Conservation (phyloP, 1,139 yeast species). For the Suhomyces choctaworum region DNA sequence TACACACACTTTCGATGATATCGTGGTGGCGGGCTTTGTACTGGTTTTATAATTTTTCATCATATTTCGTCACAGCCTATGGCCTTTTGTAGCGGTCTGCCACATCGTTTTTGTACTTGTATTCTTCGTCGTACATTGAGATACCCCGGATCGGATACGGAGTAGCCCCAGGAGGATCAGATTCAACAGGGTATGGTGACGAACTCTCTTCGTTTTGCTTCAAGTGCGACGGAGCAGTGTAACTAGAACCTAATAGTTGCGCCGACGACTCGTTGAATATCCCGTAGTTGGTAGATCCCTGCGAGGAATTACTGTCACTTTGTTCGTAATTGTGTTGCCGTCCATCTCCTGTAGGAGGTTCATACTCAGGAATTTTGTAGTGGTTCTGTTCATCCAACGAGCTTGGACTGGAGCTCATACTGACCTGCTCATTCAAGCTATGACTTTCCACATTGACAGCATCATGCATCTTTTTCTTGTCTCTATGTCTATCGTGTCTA, state of each 20-base stretch:
- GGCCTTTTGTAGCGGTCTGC: background rate
- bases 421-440: too few relatives aligned
- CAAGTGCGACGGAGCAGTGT: background rate
- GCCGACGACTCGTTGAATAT: conserved; percentile 2
- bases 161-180: conserved; percentile 5
- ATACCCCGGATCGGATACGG: conserved; percentile 29
- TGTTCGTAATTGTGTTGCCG: background rate
- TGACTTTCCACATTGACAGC: too few relatives aligned
- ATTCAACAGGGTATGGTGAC: conserved; percentile 5
- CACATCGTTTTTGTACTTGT: conserved; percentile 2
- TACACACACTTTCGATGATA: too few relatives aligned
- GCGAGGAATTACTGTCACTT: conserved; percentile 5
- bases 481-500: too few relatives aligned
- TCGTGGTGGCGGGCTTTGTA: too few relatives aligned
- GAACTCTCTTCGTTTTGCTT: background rate
- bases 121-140: conserved; percentile 19
- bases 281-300: conserved; percentile 3
- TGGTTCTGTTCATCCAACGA: too few relatives aligned
- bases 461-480: too few relatives aligned
- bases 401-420: too few relatives aligned
- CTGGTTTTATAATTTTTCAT: too few relatives aligned
- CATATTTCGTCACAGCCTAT: too few relatives aligned
- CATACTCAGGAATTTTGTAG: too few relatives aligned
- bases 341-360: background rate
- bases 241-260: conserved; percentile 1